phyloP scores from a whole-genome alignment of 805 yeast species.

The Yarrowia sp. region DNA sequence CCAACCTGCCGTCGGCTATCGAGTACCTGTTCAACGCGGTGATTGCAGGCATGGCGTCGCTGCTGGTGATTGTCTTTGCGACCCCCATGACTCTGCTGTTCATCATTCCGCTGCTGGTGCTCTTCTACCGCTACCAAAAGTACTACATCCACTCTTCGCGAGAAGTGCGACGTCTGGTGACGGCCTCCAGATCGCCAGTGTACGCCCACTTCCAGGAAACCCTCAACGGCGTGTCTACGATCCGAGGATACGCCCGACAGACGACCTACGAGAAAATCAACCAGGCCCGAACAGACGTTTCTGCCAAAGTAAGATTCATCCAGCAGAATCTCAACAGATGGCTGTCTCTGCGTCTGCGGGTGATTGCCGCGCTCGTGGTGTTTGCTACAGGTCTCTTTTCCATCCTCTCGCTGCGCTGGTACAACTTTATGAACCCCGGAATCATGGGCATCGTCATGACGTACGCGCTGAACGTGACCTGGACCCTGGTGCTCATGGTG shows the following conservation, averaged over 20 bases:
- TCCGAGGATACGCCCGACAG: constrained; percentile 75
- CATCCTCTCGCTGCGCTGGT: constrained; percentile 61
- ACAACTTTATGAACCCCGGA: constrained; percentile 69
- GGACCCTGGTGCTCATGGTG: constrained; percentile 86
- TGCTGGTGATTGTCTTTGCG: constrained; percentile 79
- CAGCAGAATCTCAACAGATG: constrained; percentile 85
- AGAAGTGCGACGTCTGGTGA: constrained; percentile 76
- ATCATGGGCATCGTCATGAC: constrained; percentile 88
- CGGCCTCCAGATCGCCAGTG: constrained; percentile 75
- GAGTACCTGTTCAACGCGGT: constrained; percentile 51
- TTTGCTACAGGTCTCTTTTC: constrained; percentile 73
- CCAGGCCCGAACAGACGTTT: constrained; percentile 61
- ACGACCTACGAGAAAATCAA: constrained; percentile 65
- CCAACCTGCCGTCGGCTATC: constrained; percentile 56
- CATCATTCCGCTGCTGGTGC: constrained; percentile 67
- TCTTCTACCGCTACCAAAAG: constrained; percentile 74
- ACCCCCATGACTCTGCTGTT: constrained; percentile 86
- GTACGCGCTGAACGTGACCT: constrained; percentile 84
- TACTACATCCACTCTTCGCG: constrained; percentile 74
- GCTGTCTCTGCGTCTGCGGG: constrained; percentile 88
- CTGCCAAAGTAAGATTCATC: constrained; percentile 83
- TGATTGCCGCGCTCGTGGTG: constrained; percentile 81
- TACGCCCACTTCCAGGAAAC: constrained; percentile 85
- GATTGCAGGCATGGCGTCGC: constrained; percentile 60
- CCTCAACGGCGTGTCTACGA: constrained; percentile 75